phyloP scores from a whole-genome alignment of 2,329 filamentous ascomycete species.

The Triangularia setosa region DNA sequence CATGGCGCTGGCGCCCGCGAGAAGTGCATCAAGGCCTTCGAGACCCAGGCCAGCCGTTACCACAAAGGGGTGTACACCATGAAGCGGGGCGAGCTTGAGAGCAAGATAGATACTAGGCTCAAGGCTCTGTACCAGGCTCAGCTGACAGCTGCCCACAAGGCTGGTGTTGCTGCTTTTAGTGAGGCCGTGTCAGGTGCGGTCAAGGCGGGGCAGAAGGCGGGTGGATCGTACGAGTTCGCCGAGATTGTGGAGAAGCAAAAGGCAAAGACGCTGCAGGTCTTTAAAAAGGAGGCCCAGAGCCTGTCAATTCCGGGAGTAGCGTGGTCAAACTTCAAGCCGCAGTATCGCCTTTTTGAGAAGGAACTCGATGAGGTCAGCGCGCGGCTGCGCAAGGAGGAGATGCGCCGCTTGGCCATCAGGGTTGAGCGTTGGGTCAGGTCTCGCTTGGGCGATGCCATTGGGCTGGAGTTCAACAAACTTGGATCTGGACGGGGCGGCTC shows the following conservation, averaged over 20 bases:
- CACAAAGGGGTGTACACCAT: conserved; percentile 91
- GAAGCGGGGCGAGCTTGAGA: conserved; percentile 80
- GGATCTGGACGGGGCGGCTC: conserved; percentile 81
- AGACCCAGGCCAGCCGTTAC: conserved; percentile 85
- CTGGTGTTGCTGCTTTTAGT: conserved; percentile 76
- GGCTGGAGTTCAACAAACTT: conserved; percentile 92
- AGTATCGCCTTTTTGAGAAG: conserved; percentile 76
- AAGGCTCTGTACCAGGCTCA: conserved; percentile 89
- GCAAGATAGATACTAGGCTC: conserved; percentile 81
- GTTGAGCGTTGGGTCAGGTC: conserved; percentile 93
- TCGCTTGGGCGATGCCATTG: conserved; percentile 79
- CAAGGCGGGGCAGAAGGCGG: conserved; percentile 89
- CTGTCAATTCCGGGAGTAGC: conserved; percentile 72
- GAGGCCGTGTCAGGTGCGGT: conserved; percentile 83
- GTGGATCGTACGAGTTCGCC: conserved; percentile 87
- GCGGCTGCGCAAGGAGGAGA: conserved; percentile 86
- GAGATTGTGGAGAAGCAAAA: conserved; percentile 87
- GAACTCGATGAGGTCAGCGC: conserved; percentile 86
- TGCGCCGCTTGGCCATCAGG: conserved; percentile 84
- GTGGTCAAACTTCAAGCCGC: conserved; percentile 85
- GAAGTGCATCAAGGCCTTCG: conserved; percentile 77
- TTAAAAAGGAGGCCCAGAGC: conserved; percentile 70
- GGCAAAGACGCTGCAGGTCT: conserved; percentile 67
- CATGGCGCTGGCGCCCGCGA: conserved; percentile 68
- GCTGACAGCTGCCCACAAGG: conserved; percentile 82